Evolutionary conservation across 768 basidiomycete species (phyloP).

Genomic region (Suillus tomentosus): DNA sequence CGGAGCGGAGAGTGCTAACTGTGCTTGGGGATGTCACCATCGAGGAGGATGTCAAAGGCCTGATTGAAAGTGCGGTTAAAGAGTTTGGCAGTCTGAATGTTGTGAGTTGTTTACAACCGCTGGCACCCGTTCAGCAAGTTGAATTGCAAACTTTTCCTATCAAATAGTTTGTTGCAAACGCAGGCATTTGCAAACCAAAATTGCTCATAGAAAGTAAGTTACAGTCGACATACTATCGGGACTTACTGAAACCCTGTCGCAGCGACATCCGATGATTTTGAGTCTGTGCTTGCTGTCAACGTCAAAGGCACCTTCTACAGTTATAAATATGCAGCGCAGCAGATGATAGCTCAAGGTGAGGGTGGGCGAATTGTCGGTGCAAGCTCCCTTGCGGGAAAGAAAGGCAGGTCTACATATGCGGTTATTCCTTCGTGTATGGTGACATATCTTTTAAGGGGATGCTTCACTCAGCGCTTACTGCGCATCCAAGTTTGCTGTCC

Average conservation of each 20-base stretch:
- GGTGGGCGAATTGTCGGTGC: slow-evolving; percentile 46
- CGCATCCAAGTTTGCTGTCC: slow-evolving; percentile 44
- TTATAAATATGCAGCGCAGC: slow-evolving; percentile 44
- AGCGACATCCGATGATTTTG: slow-evolving; percentile 38
- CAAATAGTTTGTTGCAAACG: slow-evolving; percentile 24
- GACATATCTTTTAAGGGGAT: slow-evolving; percentile 27
- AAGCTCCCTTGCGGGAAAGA: slow-evolving; percentile 39
- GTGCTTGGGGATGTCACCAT: slow-evolving; percentile 28
- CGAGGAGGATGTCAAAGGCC: slow-evolving; percentile 33
- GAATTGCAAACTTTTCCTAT: background rate
- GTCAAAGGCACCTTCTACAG: slow-evolving; percentile 41
- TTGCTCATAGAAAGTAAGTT: slow-evolving; percentile 19
- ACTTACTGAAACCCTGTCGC: background rate
- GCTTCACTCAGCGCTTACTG: slow-evolving; percentile 33
- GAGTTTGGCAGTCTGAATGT: slow-evolving; percentile 35
- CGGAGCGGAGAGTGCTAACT: slow-evolving; percentile 15
- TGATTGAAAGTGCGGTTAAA: slow-evolving; percentile 29
- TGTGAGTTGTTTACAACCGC: slow-evolving; percentile 24
- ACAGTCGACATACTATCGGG: slow-evolving; percentile 10
- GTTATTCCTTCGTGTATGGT: background rate
- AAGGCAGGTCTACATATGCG: slow-evolving; percentile 17
- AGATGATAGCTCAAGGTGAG: slow-evolving; percentile 45
- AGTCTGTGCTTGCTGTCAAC: slow-evolving; percentile 40
- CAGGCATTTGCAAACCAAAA: slow-evolving; percentile 19
- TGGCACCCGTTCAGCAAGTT: background rate